Evolutionary conservation across 2,329 filamentous ascomycete genomes (phyloP), one percentile per base, ranked within the genome.

Genomic region (Neurospora sp.): DNA sequence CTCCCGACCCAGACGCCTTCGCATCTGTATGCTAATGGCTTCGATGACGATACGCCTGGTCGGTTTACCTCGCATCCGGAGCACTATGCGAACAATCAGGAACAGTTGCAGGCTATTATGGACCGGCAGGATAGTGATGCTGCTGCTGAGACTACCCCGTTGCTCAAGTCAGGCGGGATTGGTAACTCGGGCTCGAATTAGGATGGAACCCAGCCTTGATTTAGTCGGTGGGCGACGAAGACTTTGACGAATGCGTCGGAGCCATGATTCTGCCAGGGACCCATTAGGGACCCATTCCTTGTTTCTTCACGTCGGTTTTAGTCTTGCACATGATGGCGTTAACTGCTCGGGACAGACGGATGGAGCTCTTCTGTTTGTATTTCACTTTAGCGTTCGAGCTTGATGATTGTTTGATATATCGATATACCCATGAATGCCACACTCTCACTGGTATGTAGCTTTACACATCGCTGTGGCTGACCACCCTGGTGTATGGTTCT

Each of bases 61-160:
- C 83, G 83, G 0, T 85, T 85, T 73, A 84, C 83, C 1, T 83
- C 82, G 1, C 84, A 86, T 68, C 84, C 84, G 3, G 83, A 86
- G 74, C 80, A 81, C 71, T 86, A 86, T 68, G 84, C 84, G 39
- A 81, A 83, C 67, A 85, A 82, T 3, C 83, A 84, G 42, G 84
- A 85, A 70, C 83, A 86, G 70, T 78, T 85, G 72, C 82, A 84
- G 67, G 80, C 83, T 42, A 83, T 86, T 43, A 77, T 82, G 71
- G 84, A 85, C 71, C 81, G 84, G 23, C 84, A 86, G 73, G 84
- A 86, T 69, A 78, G 82, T 62, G 84, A 84, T 17, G 84, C 84
- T 38, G 83, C 81, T 15, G 76, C 82, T 43, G 84, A 86, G 76
- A 85, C 81, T 46, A 81, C 85, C 72, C 85, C 85, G 5, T 76